Evolutionary conservation across 1,139 yeast species (phyloP).

Genomic region (Pichia sp.): DNA sequence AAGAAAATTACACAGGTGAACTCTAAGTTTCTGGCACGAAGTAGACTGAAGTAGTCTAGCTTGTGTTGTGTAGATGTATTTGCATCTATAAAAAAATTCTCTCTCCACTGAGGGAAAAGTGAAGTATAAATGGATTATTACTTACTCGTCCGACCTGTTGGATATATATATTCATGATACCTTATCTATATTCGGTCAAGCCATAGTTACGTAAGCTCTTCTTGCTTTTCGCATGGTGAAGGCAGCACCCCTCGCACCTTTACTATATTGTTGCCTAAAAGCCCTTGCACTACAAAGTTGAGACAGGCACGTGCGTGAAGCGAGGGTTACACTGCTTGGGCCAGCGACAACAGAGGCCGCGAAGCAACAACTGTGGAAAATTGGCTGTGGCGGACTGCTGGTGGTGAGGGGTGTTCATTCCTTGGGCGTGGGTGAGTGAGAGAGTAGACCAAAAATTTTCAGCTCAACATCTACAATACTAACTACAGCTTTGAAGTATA

Average conservation of each 20-base stretch:
- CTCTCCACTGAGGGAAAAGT: not conserved
- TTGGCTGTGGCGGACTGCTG: not conserved
- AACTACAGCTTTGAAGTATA: not conserved
- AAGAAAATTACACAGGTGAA: constrained; percentile 47
- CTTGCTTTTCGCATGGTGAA: too few species aligned
- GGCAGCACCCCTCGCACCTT: constrained; percentile 4
- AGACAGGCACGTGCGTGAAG: not conserved
- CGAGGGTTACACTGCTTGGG: not conserved
- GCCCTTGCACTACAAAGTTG: not conserved
- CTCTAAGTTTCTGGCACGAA: constrained; percentile 55
- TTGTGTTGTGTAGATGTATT: not conserved
- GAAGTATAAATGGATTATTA: not conserved
- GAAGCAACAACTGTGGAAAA: not conserved
- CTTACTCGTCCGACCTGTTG: too few species aligned
- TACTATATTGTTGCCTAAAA: not conserved
- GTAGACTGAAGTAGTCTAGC: constrained; percentile 30
- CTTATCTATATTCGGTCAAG: too few species aligned
- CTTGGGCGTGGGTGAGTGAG: constrained; percentile 1
- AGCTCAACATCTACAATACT: not conserved
- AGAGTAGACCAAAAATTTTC: constrained; percentile 13
- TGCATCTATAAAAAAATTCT: not conserved
- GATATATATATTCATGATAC: too few species aligned
- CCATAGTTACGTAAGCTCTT: too few species aligned
- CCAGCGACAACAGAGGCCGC: not conserved
- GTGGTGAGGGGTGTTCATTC: not conserved